Percentiles rank a stretch among this genome's conserved stretches.
These are phyloP conservation scores for Trichosphaerium sp. DNA, from an alignment of 78 protist genomes.

Conservation along the genomic window DNA sequence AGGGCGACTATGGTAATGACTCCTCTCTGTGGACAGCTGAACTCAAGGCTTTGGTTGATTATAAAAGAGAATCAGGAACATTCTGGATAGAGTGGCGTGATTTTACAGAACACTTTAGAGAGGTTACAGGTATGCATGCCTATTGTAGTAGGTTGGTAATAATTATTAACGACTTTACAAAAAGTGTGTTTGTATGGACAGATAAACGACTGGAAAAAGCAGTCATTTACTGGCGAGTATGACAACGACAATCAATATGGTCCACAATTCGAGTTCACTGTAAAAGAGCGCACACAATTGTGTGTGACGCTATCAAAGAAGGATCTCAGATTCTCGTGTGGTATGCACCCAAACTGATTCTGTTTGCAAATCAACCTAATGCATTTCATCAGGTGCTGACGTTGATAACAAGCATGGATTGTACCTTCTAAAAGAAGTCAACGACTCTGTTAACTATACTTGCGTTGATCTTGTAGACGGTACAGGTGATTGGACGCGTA, in stretches of 20 bases:
- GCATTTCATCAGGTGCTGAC: neutral
- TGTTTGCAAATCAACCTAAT: neutral
- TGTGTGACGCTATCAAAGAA: neutral
- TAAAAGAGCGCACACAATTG: neutral
- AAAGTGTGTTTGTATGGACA: too few species aligned
- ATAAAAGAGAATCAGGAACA: neutral
- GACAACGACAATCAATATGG: neutral
- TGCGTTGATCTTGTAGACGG: neutral
- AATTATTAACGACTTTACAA: too few species aligned
- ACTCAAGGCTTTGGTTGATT: neutral
- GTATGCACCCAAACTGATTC: neutral
- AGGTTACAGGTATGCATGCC: neutral
- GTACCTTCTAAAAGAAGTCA: neutral
- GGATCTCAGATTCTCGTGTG: neutral
- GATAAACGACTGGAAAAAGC: too few species aligned
- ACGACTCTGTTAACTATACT: neutral
- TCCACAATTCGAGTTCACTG: neutral
- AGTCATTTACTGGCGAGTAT: too few species aligned
- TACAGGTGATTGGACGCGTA: neutral
- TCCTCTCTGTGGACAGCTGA: neutral
- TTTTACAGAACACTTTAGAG: neutral
- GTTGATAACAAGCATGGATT: neutral
- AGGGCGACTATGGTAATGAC: neutral
- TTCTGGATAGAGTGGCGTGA: neutral
- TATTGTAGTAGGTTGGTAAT: too few species aligned